phyloP scores from a whole-genome alignment of 1,284 basidiomycete species.

The Apiotrichum mycotoxinovorans region DNA sequence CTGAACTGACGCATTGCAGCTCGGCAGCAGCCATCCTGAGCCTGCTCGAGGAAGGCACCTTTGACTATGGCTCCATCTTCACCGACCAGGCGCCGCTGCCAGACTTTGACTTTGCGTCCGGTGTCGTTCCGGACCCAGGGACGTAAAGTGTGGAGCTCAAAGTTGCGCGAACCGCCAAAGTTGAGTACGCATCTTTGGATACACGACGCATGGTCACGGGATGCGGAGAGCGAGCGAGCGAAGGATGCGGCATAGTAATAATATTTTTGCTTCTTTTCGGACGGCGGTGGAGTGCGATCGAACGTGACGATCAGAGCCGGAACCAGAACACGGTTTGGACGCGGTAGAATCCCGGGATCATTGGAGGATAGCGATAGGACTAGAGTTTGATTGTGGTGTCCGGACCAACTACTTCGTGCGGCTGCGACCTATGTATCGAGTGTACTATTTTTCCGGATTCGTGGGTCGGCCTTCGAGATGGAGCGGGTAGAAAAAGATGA shows the following conservation, averaged over 20 bases:
- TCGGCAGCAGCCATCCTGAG: constrained; percentile 49
- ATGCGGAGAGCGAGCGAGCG: too few species aligned
- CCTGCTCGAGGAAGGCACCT: constrained; percentile 48
- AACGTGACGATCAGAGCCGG: too few species aligned
- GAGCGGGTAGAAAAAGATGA: too few species aligned
- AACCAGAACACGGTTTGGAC: constrained; percentile 1
- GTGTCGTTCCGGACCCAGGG: constrained; percentile 6
- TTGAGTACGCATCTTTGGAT: too few species aligned
- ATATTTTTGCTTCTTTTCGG: too few species aligned
- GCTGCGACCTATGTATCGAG: neutral
- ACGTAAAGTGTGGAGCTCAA: neutral
- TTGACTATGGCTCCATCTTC: constrained; percentile 48
- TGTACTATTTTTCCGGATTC: neutral
- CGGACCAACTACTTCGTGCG: neutral
- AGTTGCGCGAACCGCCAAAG: too few species aligned
- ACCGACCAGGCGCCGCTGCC: constrained; percentile 42
- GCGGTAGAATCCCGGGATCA: neutral
- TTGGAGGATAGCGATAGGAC: neutral
- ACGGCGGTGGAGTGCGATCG: too few species aligned
- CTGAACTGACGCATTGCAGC: constrained; percentile 9
- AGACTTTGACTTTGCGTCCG: constrained; percentile 17
- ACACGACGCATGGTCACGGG: too few species aligned
- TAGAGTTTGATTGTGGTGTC: neutral
- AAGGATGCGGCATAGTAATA: too few species aligned
- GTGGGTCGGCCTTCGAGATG: too few species aligned